These are phyloP conservation scores for Spizellomyces sp. DNA, from an alignment of 192 early-diverging fungal species.

Conservation along the genomic window DNA sequence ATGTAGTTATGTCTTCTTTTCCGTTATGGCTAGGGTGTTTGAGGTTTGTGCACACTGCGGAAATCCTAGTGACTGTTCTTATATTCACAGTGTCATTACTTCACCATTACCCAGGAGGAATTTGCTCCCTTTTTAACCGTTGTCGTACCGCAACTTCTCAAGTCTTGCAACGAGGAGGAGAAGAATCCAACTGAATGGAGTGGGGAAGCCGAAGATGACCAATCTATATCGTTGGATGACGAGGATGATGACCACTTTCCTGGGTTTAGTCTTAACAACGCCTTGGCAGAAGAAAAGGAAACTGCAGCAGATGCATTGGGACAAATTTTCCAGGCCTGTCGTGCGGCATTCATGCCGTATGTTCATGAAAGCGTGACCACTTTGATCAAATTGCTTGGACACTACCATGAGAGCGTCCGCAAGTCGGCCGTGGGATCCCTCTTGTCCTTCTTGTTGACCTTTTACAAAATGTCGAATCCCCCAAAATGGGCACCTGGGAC, in stretches of 20 bases:
- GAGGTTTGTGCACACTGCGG: constrained; percentile 14
- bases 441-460: constrained; percentile 77
- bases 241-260: constrained; percentile 35
- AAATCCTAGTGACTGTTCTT: too few species aligned
- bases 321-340: constrained; percentile 81
- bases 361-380: constrained; percentile 72
- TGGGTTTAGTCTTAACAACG: constrained; percentile 68
- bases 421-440: constrained; percentile 73
- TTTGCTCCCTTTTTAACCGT: constrained; percentile 74
- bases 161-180: constrained; percentile 79
- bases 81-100: too few species aligned
- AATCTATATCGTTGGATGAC: constrained; percentile 17
- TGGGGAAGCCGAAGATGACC: constrained; percentile 63
- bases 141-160: constrained; percentile 81
- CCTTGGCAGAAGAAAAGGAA: constrained; percentile 92
- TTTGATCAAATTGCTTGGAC: constrained; percentile 66
- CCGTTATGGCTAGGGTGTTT: constrained; percentile 79
- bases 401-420: constrained; percentile 82
- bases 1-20: constrained; percentile 86
- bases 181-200: constrained; percentile 55
- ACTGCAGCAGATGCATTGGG: constrained; percentile 86
- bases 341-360: constrained; percentile 78
- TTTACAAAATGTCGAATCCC: constrained; percentile 70
- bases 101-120: constrained; percentile 49
- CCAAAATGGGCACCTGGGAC: constrained; percentile 69